Percentiles rank a stretch among this genome's conserved stretches.
Evolutionary conservation across 176 grass and related monocot genomes (phyloP).

Genomic region (Pharus latifolius): DNA sequence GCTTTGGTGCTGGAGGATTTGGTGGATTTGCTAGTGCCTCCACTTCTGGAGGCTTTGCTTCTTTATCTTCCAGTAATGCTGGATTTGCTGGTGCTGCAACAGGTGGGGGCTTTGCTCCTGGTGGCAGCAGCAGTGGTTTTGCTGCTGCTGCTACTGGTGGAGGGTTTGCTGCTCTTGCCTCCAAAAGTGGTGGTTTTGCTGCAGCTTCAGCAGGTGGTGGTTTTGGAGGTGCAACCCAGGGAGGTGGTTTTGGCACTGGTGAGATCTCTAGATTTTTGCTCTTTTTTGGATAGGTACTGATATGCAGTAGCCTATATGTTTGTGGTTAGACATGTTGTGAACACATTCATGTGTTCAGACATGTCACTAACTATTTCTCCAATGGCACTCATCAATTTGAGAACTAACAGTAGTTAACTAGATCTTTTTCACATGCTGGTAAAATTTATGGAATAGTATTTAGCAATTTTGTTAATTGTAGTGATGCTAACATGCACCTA

Average conservation of each 20-base stretch:
- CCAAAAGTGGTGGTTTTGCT: slow-evolving; percentile 47
- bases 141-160: slow-evolving; percentile 40
- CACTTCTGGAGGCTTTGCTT: slow-evolving; percentile 58
- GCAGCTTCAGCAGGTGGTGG: slow-evolving; percentile 14
- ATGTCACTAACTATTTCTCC: not conserved
- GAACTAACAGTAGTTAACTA: not conserved
- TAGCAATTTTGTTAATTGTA: not conserved
- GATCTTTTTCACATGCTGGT: not conserved
- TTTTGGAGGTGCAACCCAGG: slow-evolving; percentile 29
- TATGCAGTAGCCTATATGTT: not conserved
- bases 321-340: slow-evolving; percentile 9
- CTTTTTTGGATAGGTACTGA: not conserved
- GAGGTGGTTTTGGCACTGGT: slow-evolving; percentile 48
- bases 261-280: slow-evolving; percentile 5
- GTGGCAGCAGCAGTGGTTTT: slow-evolving; percentile 34
- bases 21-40: slow-evolving; percentile 63
- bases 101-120: slow-evolving; percentile 53
- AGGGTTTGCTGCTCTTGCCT: slow-evolving; percentile 60
- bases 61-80: slow-evolving; percentile 32
- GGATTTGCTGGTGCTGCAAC: slow-evolving; percentile 62
- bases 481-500: not conserved
- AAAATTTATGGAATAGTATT: not conserved
- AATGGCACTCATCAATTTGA: not conserved
- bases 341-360: not conserved
- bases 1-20: slow-evolving; percentile 49